Conservation (phyloP, 2,329 filamentous ascomycete genomes). For the Alternaria novae-zelandiae region DNA sequence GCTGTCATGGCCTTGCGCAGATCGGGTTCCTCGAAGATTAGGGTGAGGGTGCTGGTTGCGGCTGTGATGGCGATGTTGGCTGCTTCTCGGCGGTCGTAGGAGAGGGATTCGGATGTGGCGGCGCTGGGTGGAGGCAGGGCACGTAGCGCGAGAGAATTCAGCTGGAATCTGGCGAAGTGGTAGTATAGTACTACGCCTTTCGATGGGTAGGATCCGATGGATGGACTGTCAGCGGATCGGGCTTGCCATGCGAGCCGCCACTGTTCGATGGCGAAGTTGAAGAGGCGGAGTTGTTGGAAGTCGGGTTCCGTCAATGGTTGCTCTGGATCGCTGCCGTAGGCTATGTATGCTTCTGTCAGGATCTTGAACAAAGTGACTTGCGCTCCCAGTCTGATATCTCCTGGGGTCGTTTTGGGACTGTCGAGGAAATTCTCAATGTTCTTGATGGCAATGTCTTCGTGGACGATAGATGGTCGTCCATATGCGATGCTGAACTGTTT, state of each 20-base stretch:
- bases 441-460: constrained; percentile 47
- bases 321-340: constrained; percentile 43
- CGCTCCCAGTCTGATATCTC: constrained; percentile 38
- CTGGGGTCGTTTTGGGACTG: constrained; percentile 35
- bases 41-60: constrained; percentile 54
- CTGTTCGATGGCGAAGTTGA: constrained; percentile 54
- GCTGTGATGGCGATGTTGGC: constrained; percentile 54
- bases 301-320: constrained; percentile 47
- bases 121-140: constrained; percentile 50
- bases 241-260: constrained; percentile 51
- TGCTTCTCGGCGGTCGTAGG: constrained; percentile 51
- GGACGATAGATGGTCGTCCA: constrained; percentile 50
- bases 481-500: constrained; percentile 52
- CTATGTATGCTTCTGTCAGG: constrained; percentile 42
- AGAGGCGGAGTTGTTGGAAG: constrained; percentile 48
- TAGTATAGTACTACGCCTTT: constrained; percentile 61
- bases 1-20: constrained; percentile 52
- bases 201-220: constrained; percentile 49
- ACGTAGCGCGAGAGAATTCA: constrained; percentile 57
- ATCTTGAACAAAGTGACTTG: constrained; percentile 45
- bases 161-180: constrained; percentile 62
- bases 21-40: constrained; percentile 55
- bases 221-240: constrained; percentile 34
- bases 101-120: constrained; percentile 53
- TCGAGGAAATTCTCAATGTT: constrained; percentile 45